Evolutionary conservation across 352 stramenopile species (phyloP).

Genomic region (Pythium rhizo-oryzae): DNA sequence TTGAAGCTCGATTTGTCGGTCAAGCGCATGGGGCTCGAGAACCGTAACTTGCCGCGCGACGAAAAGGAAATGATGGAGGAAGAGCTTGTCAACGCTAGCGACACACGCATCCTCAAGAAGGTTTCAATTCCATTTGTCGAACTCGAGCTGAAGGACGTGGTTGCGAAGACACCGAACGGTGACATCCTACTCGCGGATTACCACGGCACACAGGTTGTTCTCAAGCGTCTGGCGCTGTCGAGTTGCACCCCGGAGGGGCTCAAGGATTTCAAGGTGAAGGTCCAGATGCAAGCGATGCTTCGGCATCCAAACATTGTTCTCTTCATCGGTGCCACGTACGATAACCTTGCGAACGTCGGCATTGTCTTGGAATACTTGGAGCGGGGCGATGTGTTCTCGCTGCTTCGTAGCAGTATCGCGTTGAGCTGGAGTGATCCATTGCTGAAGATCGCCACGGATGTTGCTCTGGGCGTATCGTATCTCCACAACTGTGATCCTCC

Average conservation of each 20-base stretch:
- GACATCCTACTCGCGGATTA: constrained; percentile 78
- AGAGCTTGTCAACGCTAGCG: constrained; percentile 41
- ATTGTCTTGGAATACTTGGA: constrained; percentile 83
- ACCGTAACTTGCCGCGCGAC: constrained; percentile 56
- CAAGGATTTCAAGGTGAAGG: constrained; percentile 72
- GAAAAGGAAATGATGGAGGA: constrained; percentile 63
- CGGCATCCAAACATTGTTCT: constrained; percentile 87
- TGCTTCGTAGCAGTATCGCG: constrained; percentile 65
- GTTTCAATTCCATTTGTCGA: constrained; percentile 81
- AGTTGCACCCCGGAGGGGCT: constrained; percentile 62
- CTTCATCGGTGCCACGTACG: constrained; percentile 85
- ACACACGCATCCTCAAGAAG: constrained; percentile 63
- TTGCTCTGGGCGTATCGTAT: constrained; percentile 80
- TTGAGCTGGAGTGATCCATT: constrained; percentile 79
- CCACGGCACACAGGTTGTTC: constrained; percentile 69
- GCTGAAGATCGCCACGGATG: constrained; percentile 81
- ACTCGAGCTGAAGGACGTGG: constrained; percentile 72
- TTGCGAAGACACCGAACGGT: constrained; percentile 63
- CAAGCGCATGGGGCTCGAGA: constrained; percentile 72
- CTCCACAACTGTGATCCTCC: constrained; percentile 81
- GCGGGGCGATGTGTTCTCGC: constrained; percentile 61
- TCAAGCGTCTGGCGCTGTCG: constrained; percentile 74
- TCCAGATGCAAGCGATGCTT: constrained; percentile 79
- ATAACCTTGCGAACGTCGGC: constrained; percentile 78
- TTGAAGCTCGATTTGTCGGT: constrained; percentile 78